phyloP scores from a whole-genome alignment of 1,139 yeast species.

The Ogataea hybrid region DNA sequence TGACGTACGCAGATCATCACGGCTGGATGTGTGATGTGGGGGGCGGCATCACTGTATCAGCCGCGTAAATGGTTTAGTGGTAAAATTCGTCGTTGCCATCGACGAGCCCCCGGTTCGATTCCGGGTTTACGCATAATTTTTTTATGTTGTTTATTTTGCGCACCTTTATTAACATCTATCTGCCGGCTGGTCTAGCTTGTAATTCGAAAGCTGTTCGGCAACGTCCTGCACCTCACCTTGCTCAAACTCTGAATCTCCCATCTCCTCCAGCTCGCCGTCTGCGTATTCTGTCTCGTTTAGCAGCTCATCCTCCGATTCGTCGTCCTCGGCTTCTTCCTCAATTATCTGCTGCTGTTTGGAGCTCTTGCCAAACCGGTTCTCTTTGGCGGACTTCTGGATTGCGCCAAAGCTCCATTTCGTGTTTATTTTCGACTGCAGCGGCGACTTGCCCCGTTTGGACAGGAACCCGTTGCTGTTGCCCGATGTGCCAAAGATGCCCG shows the following conservation, averaged over 20 bases:
- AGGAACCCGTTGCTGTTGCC: constrained; percentile 27
- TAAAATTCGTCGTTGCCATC: constrained; percentile 28
- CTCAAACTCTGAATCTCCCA: constrained; percentile 8
- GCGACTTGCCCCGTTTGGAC: constrained; percentile 46
- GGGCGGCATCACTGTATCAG: neutral
- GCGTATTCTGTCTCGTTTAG: constrained; percentile 12
- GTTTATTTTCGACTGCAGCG: constrained; percentile 32
- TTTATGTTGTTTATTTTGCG: constrained; percentile 1
- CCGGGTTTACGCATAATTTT: constrained; percentile 34
- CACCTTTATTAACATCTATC: neutral
- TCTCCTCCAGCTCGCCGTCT: constrained; percentile 14
- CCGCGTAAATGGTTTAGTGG: constrained; percentile 26
- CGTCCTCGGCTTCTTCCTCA: constrained; percentile 33
- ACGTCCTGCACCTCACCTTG: constrained; percentile 6
- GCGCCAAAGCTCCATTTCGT: constrained; percentile 29
- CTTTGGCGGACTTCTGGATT: constrained; percentile 11
- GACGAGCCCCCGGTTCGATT: constrained; percentile 29
- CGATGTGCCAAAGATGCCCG: constrained; percentile 8
- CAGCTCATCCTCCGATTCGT: constrained; percentile 15
- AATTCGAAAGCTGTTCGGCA: constrained; percentile 9
- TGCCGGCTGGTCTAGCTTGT: constrained; percentile 1
- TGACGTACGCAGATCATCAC: too few relatives aligned
- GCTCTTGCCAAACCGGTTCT: constrained; percentile 30
- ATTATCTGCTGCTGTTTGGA: constrained; percentile 32
- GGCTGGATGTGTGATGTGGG: too few relatives aligned